Evolutionary conservation across 495 filamentous ascomycete genomes (phyloP).

Genomic region (Penicillium pulvis): DNA sequence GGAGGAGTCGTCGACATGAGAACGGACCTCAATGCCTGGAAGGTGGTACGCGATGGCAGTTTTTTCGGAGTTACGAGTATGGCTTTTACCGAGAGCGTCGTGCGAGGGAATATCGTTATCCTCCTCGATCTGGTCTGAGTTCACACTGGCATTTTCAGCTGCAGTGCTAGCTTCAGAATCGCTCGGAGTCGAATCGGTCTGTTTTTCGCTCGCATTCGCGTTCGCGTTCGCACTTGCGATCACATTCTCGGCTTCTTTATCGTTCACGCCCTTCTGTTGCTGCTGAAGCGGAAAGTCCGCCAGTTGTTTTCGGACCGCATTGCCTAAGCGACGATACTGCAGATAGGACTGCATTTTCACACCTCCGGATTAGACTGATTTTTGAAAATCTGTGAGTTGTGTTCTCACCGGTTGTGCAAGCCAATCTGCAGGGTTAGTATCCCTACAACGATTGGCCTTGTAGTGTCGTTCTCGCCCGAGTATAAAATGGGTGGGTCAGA

Average conservation of each 20-base stretch:
- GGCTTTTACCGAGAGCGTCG: slow-evolving; percentile 11
- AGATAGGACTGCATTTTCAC: slow-evolving; percentile 38
- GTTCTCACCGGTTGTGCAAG: slow-evolving; percentile 17
- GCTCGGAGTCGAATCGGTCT: background rate
- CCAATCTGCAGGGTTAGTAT: background rate
- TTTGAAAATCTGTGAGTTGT: slow-evolving; percentile 8
- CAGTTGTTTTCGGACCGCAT: slow-evolving; percentile 34
- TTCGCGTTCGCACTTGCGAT: background rate
- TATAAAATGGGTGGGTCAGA: background rate
- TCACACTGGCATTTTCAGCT: background rate
- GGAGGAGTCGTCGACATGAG: slow-evolving; percentile 28
- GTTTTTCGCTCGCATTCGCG: background rate
- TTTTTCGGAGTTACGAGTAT: slow-evolving; percentile 27
- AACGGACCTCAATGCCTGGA: slow-evolving; percentile 43
- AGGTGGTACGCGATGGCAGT: slow-evolving; percentile 34
- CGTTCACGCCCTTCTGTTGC: background rate
- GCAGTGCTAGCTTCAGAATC: background rate
- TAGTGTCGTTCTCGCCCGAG: background rate
- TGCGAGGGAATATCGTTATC: background rate
- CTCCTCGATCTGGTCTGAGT: slow-evolving; percentile 1
- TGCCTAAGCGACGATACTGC: slow-evolving; percentile 44
- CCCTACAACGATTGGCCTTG: background rate
- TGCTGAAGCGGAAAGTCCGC: slow-evolving; percentile 8
- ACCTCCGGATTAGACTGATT: slow-evolving; percentile 18
- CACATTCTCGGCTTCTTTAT: slow-evolving; percentile 3